Evolutionary conservation across 169 alveolate genomes (phyloP), one percentile per base, ranked within the genome.

Genomic region (Eimeria falciformis): DNA sequence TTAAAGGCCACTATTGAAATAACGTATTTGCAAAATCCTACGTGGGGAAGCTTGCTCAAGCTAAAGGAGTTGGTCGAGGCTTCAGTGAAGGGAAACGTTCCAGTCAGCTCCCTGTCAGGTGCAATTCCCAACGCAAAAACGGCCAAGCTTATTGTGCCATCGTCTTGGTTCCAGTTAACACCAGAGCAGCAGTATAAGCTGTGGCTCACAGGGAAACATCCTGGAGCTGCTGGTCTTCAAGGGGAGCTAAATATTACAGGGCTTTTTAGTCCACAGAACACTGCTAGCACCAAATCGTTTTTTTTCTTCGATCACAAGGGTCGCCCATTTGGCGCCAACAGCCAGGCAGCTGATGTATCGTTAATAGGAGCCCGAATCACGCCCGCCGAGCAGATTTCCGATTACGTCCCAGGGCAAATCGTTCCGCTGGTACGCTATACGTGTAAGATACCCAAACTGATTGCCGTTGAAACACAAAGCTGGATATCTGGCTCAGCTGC

Each of bases 361-460:
- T 75, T 81, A 37, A 33, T 81, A 21, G 90, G 90, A 40, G 55
- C 78, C 37, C 90, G 90, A 2, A 53, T 11, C 53, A 81, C 77
- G 62, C 90, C 90, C 6, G 90, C 53, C 40, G 90, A 81, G 12
- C 47, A 37, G 23, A 43, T 53, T 55, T 58, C 90, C 18, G 90
- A 81, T 43, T 81, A 81, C 58, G 77, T 53, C 33, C 77, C 90
- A 46, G 90, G 90, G 56, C 90, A 81, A n/a, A 37, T 81, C 14
- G 53, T 75, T 7, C 90, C 90, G n/a, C 77, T 75, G 73, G 90
- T 81, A 81, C 33, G 90, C 58, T 73, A 40, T 21, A 73, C 65
- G n/a, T 23, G 65, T 14, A 6, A 11, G 84, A 33, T n/a, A n/a
- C 62, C 3, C n/a, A 43, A 3, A 5, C 65, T 73, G 47, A n/a